Evolutionary conservation across 148 eudicot genomes (phyloP).

Genomic region (Fagopyrum tataricum): DNA sequence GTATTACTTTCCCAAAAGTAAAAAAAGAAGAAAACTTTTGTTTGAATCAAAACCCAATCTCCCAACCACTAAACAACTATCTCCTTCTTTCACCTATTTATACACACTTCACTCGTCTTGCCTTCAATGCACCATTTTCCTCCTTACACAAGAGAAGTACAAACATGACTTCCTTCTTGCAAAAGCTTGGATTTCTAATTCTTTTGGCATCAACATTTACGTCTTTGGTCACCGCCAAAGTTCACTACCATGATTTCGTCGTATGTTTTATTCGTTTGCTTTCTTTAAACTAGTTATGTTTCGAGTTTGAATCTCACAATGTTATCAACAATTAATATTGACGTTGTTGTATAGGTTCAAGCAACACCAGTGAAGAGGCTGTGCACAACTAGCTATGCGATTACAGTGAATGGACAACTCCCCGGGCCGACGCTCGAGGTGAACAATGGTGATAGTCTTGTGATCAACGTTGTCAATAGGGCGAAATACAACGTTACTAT

Average conservation of each 20-base stretch:
- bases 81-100: neutral
- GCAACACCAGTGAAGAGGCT: slow-evolving; percentile 74
- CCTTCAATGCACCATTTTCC: neutral
- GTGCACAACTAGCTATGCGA: slow-evolving; percentile 48
- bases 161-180: slow-evolving; percentile 9
- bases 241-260: slow-evolving; percentile 59
- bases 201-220: slow-evolving; percentile 24
- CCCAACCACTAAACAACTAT: slow-evolving; percentile 6
- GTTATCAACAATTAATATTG: neutral
- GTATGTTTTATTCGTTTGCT: slow-evolving; percentile 20
- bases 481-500: slow-evolving; percentile 80
- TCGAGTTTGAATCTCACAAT: neutral
- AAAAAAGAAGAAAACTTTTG: neutral
- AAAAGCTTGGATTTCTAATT: slow-evolving; percentile 11
- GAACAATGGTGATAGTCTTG: slow-evolving; percentile 63
- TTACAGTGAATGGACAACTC: slow-evolving; percentile 69
- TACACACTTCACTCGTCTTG: neutral
- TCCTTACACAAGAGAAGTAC: neutral
- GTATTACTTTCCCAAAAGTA: neutral
- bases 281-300: neutral
- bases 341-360: slow-evolving; percentile 43
- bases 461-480: slow-evolving; percentile 56
- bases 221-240: slow-evolving; percentile 36
- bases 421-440: slow-evolving; percentile 79
- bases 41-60: slow-evolving; percentile 14